These are phyloP conservation scores for Penicillium sclerotigenum DNA, from an alignment of 2,329 filamentous ascomycete species.

Conservation along the genomic window DNA sequence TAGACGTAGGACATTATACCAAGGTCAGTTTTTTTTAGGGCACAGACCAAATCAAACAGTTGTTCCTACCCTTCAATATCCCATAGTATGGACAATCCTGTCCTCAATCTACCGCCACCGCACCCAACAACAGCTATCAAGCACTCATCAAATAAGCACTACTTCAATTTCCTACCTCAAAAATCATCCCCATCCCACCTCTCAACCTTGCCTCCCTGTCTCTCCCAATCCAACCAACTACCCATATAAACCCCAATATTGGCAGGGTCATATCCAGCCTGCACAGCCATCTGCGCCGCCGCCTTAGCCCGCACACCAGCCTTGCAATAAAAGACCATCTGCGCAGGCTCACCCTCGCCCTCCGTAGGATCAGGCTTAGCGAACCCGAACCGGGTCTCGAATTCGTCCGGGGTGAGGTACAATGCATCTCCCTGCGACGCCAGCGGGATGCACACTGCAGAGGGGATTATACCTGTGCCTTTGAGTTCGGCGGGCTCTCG, in stretches of 20 bases:
- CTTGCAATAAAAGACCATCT: conserved; percentile 86
- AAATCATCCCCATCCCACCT: conserved; percentile 38
- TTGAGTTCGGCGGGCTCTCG: conserved; percentile 48
- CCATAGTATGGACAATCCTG: not conserved
- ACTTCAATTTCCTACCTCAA: not conserved
- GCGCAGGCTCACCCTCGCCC: conserved; percentile 16
- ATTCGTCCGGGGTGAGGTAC: conserved; percentile 72
- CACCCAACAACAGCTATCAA: not conserved
- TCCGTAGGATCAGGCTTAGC: conserved; percentile 60
- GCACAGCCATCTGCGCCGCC: conserved; percentile 71
- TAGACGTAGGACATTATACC: too few species aligned
- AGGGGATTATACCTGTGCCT: conserved; percentile 63
- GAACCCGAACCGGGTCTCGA: conserved; percentile 78
- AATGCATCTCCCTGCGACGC: conserved; percentile 73
- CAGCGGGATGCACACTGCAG: conserved; percentile 78
- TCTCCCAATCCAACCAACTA: conserved; percentile 71
- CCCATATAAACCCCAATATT: conserved; percentile 53
- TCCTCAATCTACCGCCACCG: not conserved
- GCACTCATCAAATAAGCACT: too few species aligned
- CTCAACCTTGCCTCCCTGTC: conserved; percentile 64
- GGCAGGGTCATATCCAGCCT: conserved; percentile 70
- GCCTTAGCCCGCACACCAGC: conserved; percentile 77
- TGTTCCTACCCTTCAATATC: not conserved
- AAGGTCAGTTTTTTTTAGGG: not conserved
- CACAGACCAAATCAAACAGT: not conserved